Conservation (phyloP, 2,329 filamentous ascomycete genomes). For the Paecilomyces niveus region DNA sequence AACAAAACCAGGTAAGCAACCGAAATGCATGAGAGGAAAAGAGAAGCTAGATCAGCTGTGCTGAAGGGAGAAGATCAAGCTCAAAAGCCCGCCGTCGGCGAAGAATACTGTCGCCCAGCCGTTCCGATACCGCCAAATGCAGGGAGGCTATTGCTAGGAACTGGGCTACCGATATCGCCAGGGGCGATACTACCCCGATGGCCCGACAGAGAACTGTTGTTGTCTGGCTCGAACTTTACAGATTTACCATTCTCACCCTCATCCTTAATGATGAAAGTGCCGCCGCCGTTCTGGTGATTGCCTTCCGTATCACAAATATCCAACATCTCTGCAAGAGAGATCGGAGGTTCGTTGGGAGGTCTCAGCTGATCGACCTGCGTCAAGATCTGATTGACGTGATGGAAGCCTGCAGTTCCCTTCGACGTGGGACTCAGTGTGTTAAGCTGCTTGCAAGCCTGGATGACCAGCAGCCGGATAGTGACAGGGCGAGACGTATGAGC, state of each 20-base stretch:
- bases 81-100: conserved; percentile 30
- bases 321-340: conserved; percentile 62
- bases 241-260: conserved; percentile 36
- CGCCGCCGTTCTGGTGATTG: conserved; percentile 76
- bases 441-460: conserved; percentile 67
- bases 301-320: conserved; percentile 89
- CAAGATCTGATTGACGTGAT: conserved; percentile 59
- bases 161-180: conserved; percentile 64
- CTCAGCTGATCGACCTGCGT: conserved; percentile 61
- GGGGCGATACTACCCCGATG: conserved; percentile 42
- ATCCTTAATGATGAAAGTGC: conserved; percentile 67
- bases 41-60: conserved; percentile 1
- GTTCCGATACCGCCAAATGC: conserved; percentile 31
- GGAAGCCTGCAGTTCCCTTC: conserved; percentile 54
- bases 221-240: conserved; percentile 48
- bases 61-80: conserved; percentile 14
- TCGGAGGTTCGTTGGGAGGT: conserved; percentile 48
- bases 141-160: conserved; percentile 39
- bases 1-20: conserved; percentile 11
- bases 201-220: conserved; percentile 36
- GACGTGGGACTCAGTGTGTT: conserved; percentile 30
- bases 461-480: conserved; percentile 65
- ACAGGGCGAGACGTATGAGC: conserved; percentile 58
- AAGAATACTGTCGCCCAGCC: conserved; percentile 31
- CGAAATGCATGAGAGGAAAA: conserved; percentile 7